A percentile compares a stretch with the other conserved stretches of the same genome.
Conservation (phyloP, 768 basidiomycete genomes). For the Psilocybe tampanensis region DNA sequence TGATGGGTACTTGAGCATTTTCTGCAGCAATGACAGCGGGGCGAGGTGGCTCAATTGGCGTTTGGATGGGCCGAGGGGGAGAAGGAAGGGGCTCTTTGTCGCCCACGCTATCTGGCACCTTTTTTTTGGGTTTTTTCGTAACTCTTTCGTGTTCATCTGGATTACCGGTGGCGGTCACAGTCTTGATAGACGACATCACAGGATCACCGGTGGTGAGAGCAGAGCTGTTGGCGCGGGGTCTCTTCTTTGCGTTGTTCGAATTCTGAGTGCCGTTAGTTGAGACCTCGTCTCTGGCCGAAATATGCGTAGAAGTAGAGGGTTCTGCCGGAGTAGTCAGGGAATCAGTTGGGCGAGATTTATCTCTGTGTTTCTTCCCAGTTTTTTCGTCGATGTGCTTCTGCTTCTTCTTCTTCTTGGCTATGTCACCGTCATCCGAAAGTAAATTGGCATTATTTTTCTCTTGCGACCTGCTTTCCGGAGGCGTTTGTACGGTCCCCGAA, state of each 20-base stretch:
- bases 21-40: no score
- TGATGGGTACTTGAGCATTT: no score
- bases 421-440: not conserved
- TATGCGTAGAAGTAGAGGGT: not conserved
- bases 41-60: not conserved
- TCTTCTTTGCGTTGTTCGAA: constrained; percentile 16
- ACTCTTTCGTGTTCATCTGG: not conserved
- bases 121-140: constrained; percentile 20
- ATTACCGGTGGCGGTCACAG: not conserved
- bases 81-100: not conserved
- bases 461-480: constrained; percentile 1
- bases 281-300: not conserved
- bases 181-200: not conserved
- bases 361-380: constrained; percentile 12
- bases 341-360: not conserved
- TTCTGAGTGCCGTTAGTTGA: not conserved
- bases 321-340: not conserved
- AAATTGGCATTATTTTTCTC: not conserved
- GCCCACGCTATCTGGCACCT: not conserved
- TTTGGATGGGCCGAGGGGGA: not conserved
- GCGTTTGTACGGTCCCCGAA: not conserved
- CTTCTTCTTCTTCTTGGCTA: constrained; percentile 7
- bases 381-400: constrained; percentile 11
- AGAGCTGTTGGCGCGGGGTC: not conserved
- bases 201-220: not conserved